Base-by-base conservation (phyloP, 2,329 filamentous ascomycete genomes). In the Epichloe glyceriae region DNA sequence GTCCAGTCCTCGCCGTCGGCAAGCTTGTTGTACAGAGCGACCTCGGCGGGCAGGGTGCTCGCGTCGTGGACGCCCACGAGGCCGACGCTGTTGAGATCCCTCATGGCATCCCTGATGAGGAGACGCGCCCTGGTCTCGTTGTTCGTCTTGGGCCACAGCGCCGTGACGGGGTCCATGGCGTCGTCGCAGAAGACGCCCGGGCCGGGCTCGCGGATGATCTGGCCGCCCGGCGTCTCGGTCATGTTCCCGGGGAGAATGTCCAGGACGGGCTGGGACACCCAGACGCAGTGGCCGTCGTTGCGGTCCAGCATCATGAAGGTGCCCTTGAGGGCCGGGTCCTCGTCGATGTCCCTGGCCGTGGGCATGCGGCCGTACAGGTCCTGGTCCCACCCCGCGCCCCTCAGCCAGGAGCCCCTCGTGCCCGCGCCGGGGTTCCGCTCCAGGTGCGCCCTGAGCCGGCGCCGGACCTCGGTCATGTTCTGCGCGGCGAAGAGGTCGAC, bases 121-220 rank as follows among this genome's bases (percentile, higher is more conserved):
- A 77, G 81, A 22, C 62, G 64, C 5, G 71, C 69, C 59, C 79
- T 83, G 55, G 71, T 73, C n/a, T 70, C 69, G 5, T 63, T 64
- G 43, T 68, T 69, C 0, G 80, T 79, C 52, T 74, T 73, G 2
- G 82, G 81, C 69, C 79, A 83, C 17, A 77, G 57, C 2, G 70
- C 65, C 51, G 72, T 68, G 37, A 85, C 72, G 47, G 82, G 63
- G 42, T 82, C 78, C 75, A 86, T 85, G 22, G 83, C 82, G 59
- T 86, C 86, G 63, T 87, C 83, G 60, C 83, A 87, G 57, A 86
- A 86, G 10, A 86, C 82, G 41, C 83, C 83, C 58, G 75, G 71
- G 0, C 80, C 80, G 0, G 82, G 82, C 3, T 78, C 67, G 33
- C 74, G 71, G 14, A 83, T 63, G 11, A 85, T 74, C 53, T 85